Conservation (phyloP, 345 rosid species). For the Melaleuca alternifolia region DNA sequence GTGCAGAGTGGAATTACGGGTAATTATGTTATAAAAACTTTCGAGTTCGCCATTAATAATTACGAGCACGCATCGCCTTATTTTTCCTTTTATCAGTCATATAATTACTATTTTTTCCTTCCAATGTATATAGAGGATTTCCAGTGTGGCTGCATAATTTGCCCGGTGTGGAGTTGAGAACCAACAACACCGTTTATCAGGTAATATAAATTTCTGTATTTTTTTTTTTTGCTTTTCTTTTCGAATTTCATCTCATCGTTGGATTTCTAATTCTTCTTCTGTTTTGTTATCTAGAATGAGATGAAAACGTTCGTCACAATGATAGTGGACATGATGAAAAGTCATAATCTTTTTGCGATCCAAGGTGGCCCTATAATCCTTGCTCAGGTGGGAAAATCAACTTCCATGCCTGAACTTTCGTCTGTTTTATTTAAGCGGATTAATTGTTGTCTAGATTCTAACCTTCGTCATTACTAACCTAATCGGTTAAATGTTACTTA, state of each 20-base stretch:
- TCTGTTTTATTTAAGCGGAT: not conserved
- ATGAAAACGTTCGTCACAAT: conserved; percentile 27
- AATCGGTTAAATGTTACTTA: not conserved
- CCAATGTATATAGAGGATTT: conserved; percentile 24
- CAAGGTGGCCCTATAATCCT: conserved; percentile 45
- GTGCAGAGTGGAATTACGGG: conserved; percentile 43
- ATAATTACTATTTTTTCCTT: not conserved
- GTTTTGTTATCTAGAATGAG: conserved; percentile 6
- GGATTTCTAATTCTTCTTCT: not conserved
- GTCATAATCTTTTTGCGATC: conserved; percentile 19
- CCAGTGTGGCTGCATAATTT: conserved; percentile 60
- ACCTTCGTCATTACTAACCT: not conserved
- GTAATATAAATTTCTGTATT: conserved; percentile 7
- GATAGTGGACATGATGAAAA: conserved; percentile 23
- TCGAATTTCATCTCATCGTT: not conserved
- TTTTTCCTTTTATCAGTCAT: not conserved
- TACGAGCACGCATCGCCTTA: not conserved
- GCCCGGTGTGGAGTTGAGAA: conserved; percentile 35
- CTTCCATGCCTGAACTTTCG: not conserved
- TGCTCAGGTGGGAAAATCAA: conserved; percentile 18
- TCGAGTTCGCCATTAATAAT: not conserved
- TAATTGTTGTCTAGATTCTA: not conserved
- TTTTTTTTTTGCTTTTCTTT: not conserved
- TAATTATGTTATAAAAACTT: not conserved
- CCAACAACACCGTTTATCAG: conserved; percentile 33